Percentiles rank a stretch among this genome's conserved stretches.
Conservation (phyloP, 106 monocot genomes). For the Triglochin maritima region DNA sequence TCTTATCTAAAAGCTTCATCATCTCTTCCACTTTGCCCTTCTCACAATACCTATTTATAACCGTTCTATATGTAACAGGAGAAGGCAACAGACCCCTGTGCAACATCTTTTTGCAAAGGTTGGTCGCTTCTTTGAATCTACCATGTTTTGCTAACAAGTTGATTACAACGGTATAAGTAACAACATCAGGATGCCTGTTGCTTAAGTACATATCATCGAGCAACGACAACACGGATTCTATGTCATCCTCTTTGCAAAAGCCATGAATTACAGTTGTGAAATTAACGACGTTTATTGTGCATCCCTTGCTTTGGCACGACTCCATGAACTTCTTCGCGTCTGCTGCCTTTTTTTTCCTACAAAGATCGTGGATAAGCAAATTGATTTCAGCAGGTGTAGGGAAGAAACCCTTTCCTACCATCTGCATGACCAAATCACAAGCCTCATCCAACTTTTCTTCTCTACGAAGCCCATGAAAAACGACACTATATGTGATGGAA, state of each 20-base stretch:
- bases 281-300: conserved; percentile 72
- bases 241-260: conserved; percentile 53
- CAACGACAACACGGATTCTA: conserved; percentile 69
- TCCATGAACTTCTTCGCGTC: conserved; percentile 88
- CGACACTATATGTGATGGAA: conserved; percentile 69
- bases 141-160: conserved; percentile 59
- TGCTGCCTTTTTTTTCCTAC: conserved; percentile 24
- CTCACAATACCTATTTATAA: conserved; percentile 81
- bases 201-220: conserved; percentile 93
- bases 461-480: conserved; percentile 76
- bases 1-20: conserved; percentile 56
- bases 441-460: conserved; percentile 75
- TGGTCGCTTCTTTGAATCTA: conserved; percentile 53
- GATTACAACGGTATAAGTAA: conserved; percentile 77
- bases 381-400: conserved; percentile 74
- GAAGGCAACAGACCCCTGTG: conserved; percentile 63
- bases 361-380: conserved; percentile 68
- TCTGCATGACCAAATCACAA: conserved; percentile 58
- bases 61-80: conserved; percentile 74
- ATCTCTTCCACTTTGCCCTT: conserved; percentile 64
- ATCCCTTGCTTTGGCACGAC: conserved; percentile 78
- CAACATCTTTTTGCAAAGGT: conserved; percentile 68
- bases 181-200: conserved; percentile 77
- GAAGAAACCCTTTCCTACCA: conserved; percentile 68
- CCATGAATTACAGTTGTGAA: conserved; percentile 92